phyloP scores from a whole-genome alignment of 768 basidiomycete genomes.

The Melanogaster broomeanus region DNA sequence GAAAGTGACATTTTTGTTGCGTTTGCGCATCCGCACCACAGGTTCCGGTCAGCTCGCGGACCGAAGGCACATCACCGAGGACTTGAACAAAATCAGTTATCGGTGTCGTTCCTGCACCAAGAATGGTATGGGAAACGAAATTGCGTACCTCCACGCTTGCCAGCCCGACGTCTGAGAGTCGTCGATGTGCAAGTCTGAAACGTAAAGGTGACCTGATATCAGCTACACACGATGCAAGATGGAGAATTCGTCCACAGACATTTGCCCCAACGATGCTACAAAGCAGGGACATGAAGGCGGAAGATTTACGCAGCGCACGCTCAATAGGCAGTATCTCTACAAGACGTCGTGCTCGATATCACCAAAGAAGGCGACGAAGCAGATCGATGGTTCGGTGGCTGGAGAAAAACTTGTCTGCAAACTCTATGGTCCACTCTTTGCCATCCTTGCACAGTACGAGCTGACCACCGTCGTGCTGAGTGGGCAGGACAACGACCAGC shows the following conservation, averaged over 20 bases:
- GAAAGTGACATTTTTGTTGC: conserved; percentile 17
- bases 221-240: background rate
- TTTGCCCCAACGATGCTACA: conserved; percentile 23
- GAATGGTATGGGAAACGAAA: background rate
- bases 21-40: conserved; percentile 10
- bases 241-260: conserved; percentile 16
- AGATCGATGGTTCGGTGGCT: conserved; percentile 12
- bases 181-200: conserved; percentile 19
- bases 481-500: conserved; percentile 52
- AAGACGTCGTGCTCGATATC: conserved; percentile 49
- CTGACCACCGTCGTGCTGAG: conserved; percentile 17
- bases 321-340: background rate
- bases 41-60: background rate
- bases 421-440: conserved; percentile 6
- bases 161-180: conserved; percentile 20
- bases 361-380: conserved; percentile 41
- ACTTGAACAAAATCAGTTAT: background rate
- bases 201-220: background rate
- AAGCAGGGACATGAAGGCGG: background rate
- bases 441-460: conserved; percentile 6
- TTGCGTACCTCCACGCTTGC: conserved; percentile 21
- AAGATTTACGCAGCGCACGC: background rate
- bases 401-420: background rate
- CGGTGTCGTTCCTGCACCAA: background rate
- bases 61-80: no score